These are phyloP conservation scores for Sarocladiaceae sp. DNA, from an alignment of 2,329 filamentous ascomycete genomes.

Conservation along the genomic window DNA sequence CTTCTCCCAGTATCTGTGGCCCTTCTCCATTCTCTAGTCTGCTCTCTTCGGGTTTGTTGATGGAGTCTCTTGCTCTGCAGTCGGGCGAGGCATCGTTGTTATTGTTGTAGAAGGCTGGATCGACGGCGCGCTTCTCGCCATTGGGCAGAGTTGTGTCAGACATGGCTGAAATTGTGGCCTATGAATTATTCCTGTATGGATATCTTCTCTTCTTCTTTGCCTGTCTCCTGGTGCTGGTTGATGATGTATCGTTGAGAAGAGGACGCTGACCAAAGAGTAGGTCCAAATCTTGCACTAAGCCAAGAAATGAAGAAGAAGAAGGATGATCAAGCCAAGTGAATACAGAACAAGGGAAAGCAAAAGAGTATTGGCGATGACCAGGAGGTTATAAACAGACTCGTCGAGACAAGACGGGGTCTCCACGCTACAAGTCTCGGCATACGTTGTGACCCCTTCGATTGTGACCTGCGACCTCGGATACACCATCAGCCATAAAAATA, in stretches of 20 bases:
- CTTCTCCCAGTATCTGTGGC: neutral
- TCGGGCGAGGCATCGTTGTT: neutral
- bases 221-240: neutral
- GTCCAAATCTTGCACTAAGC: neutral
- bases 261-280: neutral
- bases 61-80: neutral
- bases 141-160: constrained; percentile 3
- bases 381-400: neutral
- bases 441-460: neutral
- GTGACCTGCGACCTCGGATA: neutral
- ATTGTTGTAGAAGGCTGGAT: neutral
- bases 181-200: neutral
- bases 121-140: neutral
- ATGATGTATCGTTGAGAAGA: neutral
- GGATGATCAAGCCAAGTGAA: neutral
- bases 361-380: neutral
- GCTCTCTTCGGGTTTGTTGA: neutral
- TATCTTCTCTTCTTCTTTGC: neutral
- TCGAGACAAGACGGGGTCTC: neutral
- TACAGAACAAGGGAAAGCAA: neutral
- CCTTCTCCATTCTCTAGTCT: neutral
- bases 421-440: constrained; percentile 3
- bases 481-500: neutral
- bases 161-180: neutral
- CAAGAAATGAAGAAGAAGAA: neutral